Evolutionary conservation across 2,329 filamentous ascomycete species (phyloP).

Genomic region (Penicillium sp.): DNA sequence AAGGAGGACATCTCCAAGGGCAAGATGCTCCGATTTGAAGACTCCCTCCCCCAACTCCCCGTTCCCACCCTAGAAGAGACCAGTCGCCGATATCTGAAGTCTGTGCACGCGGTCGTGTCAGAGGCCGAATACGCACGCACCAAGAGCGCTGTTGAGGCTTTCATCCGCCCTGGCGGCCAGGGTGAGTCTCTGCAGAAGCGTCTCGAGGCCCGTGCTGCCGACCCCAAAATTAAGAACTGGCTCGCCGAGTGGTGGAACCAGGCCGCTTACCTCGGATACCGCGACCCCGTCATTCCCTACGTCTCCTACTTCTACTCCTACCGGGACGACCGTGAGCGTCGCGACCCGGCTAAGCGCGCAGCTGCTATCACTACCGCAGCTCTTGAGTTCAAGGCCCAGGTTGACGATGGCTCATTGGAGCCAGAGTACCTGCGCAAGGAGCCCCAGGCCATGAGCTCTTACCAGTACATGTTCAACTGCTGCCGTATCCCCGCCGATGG

Average conservation of each 20-base stretch:
- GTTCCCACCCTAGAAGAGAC: constrained; percentile 67
- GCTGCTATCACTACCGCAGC: constrained; percentile 84
- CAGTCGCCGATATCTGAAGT: constrained; percentile 65
- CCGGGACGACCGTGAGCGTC: constrained; percentile 83
- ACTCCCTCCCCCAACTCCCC: constrained; percentile 63
- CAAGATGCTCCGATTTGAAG: constrained; percentile 66
- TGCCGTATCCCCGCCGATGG: constrained; percentile 81
- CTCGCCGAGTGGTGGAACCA: constrained; percentile 98
- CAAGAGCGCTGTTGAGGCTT: constrained; percentile 82
- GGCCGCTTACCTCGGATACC: constrained; percentile 85
- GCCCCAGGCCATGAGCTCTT: constrained; percentile 97
- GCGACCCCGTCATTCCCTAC: constrained; percentile 94
- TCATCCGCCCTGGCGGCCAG: constrained; percentile 81
- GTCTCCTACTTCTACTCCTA: constrained; percentile 99
- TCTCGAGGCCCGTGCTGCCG: constrained; percentile 73
- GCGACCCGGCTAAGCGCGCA: constrained; percentile 87
- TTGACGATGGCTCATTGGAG: constrained; percentile 79
- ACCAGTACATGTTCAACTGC: constrained; percentile 98
- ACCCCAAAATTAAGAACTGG: constrained; percentile 88
- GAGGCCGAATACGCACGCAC: constrained; percentile 60
- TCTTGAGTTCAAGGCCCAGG: constrained; percentile 92
- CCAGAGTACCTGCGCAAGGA: constrained; percentile 99
- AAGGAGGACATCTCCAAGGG: constrained; percentile 65
- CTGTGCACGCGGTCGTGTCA: constrained; percentile 64
- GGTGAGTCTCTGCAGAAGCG: constrained; percentile 86